Conservation (phyloP, 2,329 filamentous ascomycete species). For the Myotisia sp. region DNA sequence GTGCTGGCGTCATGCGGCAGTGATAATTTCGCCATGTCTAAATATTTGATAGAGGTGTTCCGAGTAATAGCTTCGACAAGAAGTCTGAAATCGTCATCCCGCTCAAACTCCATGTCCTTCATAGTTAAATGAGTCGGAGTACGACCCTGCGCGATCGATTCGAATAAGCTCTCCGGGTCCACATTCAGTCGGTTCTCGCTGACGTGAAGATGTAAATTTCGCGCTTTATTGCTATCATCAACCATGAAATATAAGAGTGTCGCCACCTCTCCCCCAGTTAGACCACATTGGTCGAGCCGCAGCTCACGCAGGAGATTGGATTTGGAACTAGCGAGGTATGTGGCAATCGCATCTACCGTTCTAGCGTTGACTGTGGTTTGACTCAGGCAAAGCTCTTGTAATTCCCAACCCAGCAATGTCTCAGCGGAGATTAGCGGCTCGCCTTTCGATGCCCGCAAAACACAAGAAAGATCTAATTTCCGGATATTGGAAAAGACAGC, state of each 20-base stretch:
- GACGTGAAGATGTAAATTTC: slow-evolving; percentile 51
- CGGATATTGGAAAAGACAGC: slow-evolving; percentile 52
- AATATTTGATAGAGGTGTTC: slow-evolving; percentile 48
- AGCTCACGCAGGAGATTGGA: slow-evolving; percentile 48
- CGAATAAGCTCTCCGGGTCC: slow-evolving; percentile 30
- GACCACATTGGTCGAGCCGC: slow-evolving; percentile 51
- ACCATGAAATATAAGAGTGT: slow-evolving; percentile 51
- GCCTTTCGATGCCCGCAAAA: slow-evolving; percentile 47
- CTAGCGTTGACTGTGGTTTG: slow-evolving; percentile 47
- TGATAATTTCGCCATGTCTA: slow-evolving; percentile 58
- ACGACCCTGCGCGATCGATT: slow-evolving; percentile 35
- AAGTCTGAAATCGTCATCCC: slow-evolving; percentile 49
- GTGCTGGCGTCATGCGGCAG: slow-evolving; percentile 54
- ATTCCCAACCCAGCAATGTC: slow-evolving; percentile 50
- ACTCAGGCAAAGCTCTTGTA: slow-evolving; percentile 52
- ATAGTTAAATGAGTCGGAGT: slow-evolving; percentile 52
- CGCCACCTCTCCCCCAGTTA: slow-evolving; percentile 51
- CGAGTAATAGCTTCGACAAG: slow-evolving; percentile 47
- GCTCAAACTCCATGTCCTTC: slow-evolving; percentile 54
- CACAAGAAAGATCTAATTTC: slow-evolving; percentile 51
- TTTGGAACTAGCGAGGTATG: slow-evolving; percentile 47
- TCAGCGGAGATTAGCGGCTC: slow-evolving; percentile 53
- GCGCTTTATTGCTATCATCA: slow-evolving; percentile 32
- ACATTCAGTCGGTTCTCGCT: slow-evolving; percentile 43
- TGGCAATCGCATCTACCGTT: slow-evolving; percentile 51